Percentiles rank a stretch among this genome's conserved stretches.
These are phyloP conservation scores for Crucibulum laeve DNA, from an alignment of 768 basidiomycete species.

Conservation along the genomic window DNA sequence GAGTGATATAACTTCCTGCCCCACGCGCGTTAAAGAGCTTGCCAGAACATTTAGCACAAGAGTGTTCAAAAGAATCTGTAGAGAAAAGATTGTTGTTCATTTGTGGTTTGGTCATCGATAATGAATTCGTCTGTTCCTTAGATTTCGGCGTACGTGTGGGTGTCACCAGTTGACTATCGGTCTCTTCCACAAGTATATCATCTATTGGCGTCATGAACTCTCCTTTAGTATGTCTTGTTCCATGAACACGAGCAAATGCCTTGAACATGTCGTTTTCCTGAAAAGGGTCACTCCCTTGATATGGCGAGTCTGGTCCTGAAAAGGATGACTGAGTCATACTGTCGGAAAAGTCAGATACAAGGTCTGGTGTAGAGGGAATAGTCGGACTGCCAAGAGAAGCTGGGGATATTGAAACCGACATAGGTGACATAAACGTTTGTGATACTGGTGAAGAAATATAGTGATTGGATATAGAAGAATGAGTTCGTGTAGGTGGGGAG, in stretches of 20 bases:
- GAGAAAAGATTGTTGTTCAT: slow-evolving; percentile 5
- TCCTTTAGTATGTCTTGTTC: slow-evolving; percentile 14
- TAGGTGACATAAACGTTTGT: slow-evolving; percentile 16
- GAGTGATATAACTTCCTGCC: slow-evolving; percentile 66
- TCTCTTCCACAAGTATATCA: slow-evolving; percentile 25
- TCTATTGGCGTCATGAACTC: slow-evolving; percentile 21
- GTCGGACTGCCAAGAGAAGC: slow-evolving; percentile 14
- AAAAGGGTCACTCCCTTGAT: slow-evolving; percentile 18
- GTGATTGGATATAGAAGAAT: not conserved
- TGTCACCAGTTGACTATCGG: slow-evolving; percentile 23
- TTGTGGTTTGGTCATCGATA: not conserved
- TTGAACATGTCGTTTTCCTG: slow-evolving; percentile 17
- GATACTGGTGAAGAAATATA: slow-evolving; percentile 8
- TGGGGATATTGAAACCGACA: slow-evolving; percentile 1
- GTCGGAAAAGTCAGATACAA: slow-evolving; percentile 60
- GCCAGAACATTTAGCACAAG: slow-evolving; percentile 57
- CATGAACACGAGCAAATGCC: slow-evolving; percentile 12
- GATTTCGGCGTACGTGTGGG: slow-evolving; percentile 28
- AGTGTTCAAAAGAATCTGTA: slow-evolving; percentile 4
- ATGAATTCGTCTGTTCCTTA: slow-evolving; percentile 4
- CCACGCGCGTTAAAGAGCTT: slow-evolving; percentile 54
- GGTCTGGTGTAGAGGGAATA: slow-evolving; percentile 50
- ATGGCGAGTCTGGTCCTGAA: slow-evolving; percentile 50
- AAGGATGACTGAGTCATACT: slow-evolving; percentile 47
- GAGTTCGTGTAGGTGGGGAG: slow-evolving; percentile 7